phyloP scores from a whole-genome alignment of 179 eudicot genomes.

The Beta lomatogona region DNA sequence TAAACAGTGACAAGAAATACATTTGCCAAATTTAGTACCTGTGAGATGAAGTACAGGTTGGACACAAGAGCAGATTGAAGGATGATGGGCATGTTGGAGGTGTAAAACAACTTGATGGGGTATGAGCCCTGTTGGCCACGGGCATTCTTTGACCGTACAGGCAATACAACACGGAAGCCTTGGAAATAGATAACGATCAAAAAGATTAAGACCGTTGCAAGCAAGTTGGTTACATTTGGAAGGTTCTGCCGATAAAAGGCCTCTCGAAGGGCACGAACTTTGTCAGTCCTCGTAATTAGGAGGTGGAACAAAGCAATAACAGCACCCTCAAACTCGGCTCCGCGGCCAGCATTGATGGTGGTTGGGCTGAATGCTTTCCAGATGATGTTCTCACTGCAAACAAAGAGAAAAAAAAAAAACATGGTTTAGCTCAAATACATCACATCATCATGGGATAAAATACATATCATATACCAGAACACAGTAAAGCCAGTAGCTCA shows the following conservation, averaged over 20 bases:
- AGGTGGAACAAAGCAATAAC: conserved; percentile 81
- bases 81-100: conserved; percentile 86
- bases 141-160: conserved; percentile 78
- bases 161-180: conserved; percentile 87
- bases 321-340: conserved; percentile 92
- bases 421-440: neutral
- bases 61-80: conserved; percentile 94
- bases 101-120: conserved; percentile 79
- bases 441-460: neutral
- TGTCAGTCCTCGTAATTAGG: conserved; percentile 73
- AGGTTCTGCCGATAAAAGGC: conserved; percentile 85
- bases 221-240: conserved; percentile 78
- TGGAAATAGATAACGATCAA: conserved; percentile 83
- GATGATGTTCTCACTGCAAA: conserved; percentile 74
- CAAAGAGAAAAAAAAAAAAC: conserved; percentile 6
- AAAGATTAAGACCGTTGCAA: conserved; percentile 75
- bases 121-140: conserved; percentile 88
- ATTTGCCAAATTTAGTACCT: conserved; percentile 38
- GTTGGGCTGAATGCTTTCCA: conserved; percentile 96
- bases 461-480: neutral
- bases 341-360: conserved; percentile 83
- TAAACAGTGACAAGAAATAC: conserved; percentile 11
- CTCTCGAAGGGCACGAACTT: conserved; percentile 78
- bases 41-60: conserved; percentile 82
- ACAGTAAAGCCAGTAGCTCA: conserved; percentile 18